Evolutionary conservation across 2,329 filamentous ascomycete species (phyloP).

Genomic region (Colletotrichum simmondsii): DNA sequence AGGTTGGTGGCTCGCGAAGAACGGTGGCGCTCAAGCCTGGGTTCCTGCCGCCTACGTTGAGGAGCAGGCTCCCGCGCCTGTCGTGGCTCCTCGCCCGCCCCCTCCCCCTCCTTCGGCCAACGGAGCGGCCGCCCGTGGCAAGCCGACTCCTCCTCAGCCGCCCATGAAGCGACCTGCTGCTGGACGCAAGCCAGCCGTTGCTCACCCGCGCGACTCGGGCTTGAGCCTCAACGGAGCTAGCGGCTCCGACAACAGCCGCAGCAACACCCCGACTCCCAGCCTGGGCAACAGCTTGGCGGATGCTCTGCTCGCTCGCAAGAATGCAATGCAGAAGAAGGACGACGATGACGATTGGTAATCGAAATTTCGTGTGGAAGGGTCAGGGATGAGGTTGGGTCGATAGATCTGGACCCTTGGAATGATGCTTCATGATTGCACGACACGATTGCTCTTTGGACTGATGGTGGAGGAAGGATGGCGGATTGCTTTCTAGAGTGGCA

Average conservation of each 20-base stretch:
- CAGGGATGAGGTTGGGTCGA: conserved; percentile 26
- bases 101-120: conserved; percentile 69
- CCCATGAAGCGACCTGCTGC: conserved; percentile 83
- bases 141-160: conserved; percentile 79
- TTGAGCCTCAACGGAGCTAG: conserved; percentile 69
- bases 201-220: conserved; percentile 75
- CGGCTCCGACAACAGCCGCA: conserved; percentile 71
- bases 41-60: conserved; percentile 94
- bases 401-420: conserved; percentile 29
- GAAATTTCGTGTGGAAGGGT: conserved; percentile 24
- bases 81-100: conserved; percentile 70
- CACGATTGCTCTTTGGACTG: conserved; percentile 31
- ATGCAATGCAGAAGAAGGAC: conserved; percentile 77
- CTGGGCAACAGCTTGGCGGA: conserved; percentile 81
- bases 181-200: conserved; percentile 76
- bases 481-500: conserved; percentile 19
- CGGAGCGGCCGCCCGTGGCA: conserved; percentile 61
- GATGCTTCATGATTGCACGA: conserved; percentile 35
- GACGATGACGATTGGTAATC: conserved; percentile 76
- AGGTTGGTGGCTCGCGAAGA: conserved; percentile 98
- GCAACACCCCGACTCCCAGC: conserved; percentile 77
- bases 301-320: conserved; percentile 80
- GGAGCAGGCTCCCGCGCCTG: conserved; percentile 75
- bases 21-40: conserved; percentile 82
- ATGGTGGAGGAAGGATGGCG: conserved; percentile 24